Evolutionary conservation across 2,329 filamentous ascomycete species (phyloP), one percentile per base, ranked within the genome.

Genomic region (Fusarium tupiense): DNA sequence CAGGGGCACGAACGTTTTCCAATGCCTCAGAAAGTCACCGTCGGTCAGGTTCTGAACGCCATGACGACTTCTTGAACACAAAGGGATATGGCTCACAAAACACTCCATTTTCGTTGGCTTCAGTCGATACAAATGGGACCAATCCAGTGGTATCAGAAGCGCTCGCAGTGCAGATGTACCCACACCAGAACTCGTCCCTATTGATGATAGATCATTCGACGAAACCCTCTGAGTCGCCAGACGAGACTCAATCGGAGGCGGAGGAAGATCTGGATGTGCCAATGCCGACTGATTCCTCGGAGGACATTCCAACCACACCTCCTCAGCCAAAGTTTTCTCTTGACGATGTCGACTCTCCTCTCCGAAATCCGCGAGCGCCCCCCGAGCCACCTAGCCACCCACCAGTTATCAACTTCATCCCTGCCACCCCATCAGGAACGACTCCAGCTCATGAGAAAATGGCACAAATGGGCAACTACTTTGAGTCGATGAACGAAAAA

Each of bases 161-260:
- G 40, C 82, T 88, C 78, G 89, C 88, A 44, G 86, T 92, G 63
- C 90, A 86, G 69, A 89, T 92, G 75, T 91, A 88, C 73, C 86
- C 88, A 26, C 90, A 92, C 72, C 89, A 92, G 75, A 92, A 91
- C 74, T 90, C 87, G 54, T 92, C 90, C 9, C 82, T 92, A 17
- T 80, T 91, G 47, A 86, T 92, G 81, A 88, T 92, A 37, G 83
- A 91, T 72, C 87, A 91, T 77, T 86, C 86, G 16, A 84, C 83
- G 47, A 87, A 85, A 77, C 86, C 85, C 31, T 87, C 86, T 0
- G 86, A 88, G 64, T 82, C 81, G 52, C 84, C 85, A 26, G 84
- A 85, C 50, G 75, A 80, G 8, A 74, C 77, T 24, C 77, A 76
- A 38, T 76, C 69, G 54, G 77, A 75, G n/a, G n/a, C n/a, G 5